phyloP scores from a whole-genome alignment of 257 asterid genomes.

The Apocynum venetum region DNA sequence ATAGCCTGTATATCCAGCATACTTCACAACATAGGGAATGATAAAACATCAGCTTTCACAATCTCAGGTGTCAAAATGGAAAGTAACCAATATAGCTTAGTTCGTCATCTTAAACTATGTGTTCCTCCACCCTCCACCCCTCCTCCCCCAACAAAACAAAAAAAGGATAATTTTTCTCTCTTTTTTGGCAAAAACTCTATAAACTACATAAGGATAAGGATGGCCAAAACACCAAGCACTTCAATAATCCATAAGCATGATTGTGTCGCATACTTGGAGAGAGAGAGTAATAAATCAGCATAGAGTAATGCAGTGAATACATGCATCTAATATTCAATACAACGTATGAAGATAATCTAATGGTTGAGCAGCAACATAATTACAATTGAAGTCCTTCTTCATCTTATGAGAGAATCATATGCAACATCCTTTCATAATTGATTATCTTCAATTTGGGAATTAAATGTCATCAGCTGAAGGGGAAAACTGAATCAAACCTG shows the following conservation, averaged over 20 bases:
- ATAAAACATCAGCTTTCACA: too few relatives aligned
- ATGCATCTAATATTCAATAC: too few relatives aligned
- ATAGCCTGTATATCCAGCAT: too few relatives aligned
- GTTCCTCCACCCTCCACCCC: too few relatives aligned
- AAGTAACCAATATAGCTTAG: too few relatives aligned
- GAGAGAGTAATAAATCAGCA: not conserved
- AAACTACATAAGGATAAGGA: not conserved
- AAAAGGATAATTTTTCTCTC: not conserved
- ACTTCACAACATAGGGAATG: too few relatives aligned
- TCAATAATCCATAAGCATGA: not conserved
- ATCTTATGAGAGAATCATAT: not conserved
- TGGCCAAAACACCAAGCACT: not conserved
- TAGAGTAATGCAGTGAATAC: not conserved
- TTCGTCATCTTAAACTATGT: too few relatives aligned
- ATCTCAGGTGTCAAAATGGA: too few relatives aligned
- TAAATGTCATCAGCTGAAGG: constrained; percentile 8
- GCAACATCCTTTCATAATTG: not conserved
- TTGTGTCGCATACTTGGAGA: not conserved
- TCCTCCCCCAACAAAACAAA: too few relatives aligned
- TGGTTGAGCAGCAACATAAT: not conserved
- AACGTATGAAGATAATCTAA: not conserved
- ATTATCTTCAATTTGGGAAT: not conserved
- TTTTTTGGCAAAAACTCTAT: not conserved
- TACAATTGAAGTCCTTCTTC: not conserved
- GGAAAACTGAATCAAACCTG: constrained; percentile 50